Conservation (phyloP, 805 yeast genomes). For the Ogataea sp. region DNA sequence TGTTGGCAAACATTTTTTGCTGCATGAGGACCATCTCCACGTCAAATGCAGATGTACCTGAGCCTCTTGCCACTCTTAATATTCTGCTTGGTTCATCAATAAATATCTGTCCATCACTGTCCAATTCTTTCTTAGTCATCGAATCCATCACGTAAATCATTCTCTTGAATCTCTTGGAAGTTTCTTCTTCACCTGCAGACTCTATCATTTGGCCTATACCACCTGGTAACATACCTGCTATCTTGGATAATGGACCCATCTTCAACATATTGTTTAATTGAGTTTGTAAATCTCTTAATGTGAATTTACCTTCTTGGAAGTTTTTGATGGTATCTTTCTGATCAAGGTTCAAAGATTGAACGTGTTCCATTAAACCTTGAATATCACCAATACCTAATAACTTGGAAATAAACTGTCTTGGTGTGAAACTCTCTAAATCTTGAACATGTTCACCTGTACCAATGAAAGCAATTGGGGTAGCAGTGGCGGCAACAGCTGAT, state of each 20-base stretch:
- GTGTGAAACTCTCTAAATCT: constrained; percentile 87
- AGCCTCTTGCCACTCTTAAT: constrained; percentile 86
- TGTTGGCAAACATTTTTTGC: constrained; percentile 87
- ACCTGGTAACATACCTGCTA: constrained; percentile 92
- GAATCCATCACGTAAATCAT: constrained; percentile 93
- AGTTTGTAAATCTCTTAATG: constrained; percentile 83
- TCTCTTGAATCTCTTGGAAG: constrained; percentile 71
- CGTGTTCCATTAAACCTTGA: constrained; percentile 90
- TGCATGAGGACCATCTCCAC: constrained; percentile 89
- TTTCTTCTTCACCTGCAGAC: constrained; percentile 88
- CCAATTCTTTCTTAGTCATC: constrained; percentile 88
- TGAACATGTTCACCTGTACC: constrained; percentile 98
- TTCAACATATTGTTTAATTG: constrained; percentile 93
- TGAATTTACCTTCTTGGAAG: constrained; percentile 90
- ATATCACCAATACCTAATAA: constrained; percentile 92
- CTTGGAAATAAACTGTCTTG: constrained; percentile 84
- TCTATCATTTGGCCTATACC: constrained; percentile 78
- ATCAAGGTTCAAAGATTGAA: constrained; percentile 76
- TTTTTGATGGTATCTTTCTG: constrained; percentile 89
- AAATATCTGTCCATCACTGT: constrained; percentile 79
- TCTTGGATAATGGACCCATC: constrained; percentile 93
- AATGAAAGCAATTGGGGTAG: constrained; percentile 89
- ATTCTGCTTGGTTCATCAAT: constrained; percentile 77
- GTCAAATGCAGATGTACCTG: constrained; percentile 87
- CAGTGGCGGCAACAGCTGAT: constrained; percentile 95